A percentile compares a stretch with the other conserved stretches of the same genome.
These are phyloP conservation scores for sorghum (Sorghum bicolor) DNA, from an alignment of 176 grass and related monocot genomes.

Conservation along the genomic window Sorghum_bicolor_NCBIv3 NC_012875.2:49036501-49037000, in stretches of 20 bases:
- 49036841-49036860: constrained; percentile 77
- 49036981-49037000: constrained; percentile 69
- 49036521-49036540: constrained; percentile 36
- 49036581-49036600: constrained; percentile 35
- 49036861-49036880: constrained; percentile 67
- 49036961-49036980: constrained; percentile 75
- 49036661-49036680: not conserved
- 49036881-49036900: constrained; percentile 49
- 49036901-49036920: constrained; percentile 85
- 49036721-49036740: constrained; percentile 47
- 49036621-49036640: constrained; percentile 47
- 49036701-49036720: constrained; percentile 49
- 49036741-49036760: constrained; percentile 56
- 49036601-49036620: constrained; percentile 32
- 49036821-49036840: constrained; percentile 83
- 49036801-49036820: constrained; percentile 63
- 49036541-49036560: constrained; percentile 23
- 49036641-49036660: constrained; percentile 50
- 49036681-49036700: constrained; percentile 11
- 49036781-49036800: constrained; percentile 75
- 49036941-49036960: constrained; percentile 93
- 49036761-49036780: constrained; percentile 64
- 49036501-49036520: constrained; percentile 24
- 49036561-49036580: constrained; percentile 43
- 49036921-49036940: constrained; percentile 84